phyloP scores from a whole-genome alignment of 768 basidiomycete species.

The Epithele typhae region DNA sequence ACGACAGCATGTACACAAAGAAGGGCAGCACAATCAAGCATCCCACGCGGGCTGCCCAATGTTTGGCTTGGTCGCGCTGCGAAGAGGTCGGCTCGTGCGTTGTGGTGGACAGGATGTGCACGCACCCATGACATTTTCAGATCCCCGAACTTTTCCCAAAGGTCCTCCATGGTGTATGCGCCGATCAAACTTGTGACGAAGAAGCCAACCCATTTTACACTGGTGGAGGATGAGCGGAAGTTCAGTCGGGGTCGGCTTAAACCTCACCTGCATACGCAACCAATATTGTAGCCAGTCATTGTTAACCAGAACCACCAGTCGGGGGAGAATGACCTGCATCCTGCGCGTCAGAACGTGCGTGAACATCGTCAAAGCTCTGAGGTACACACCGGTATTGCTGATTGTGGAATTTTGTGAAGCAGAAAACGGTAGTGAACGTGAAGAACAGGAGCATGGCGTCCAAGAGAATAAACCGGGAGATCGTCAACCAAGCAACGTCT shows the following conservation, averaged over 20 bases:
- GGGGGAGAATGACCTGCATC: conserved; percentile 75
- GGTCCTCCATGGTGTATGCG: conserved; percentile 93
- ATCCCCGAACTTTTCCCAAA: conserved; percentile 99
- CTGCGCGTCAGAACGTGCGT: conserved; percentile 12
- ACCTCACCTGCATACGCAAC: conserved; percentile 81
- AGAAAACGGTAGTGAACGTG: conserved; percentile 95
- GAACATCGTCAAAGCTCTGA: neutral
- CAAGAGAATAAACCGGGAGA: conserved; percentile 94
- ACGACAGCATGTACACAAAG: conserved; percentile 87
- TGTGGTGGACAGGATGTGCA: conserved; percentile 8
- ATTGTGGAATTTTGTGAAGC: conserved; percentile 94
- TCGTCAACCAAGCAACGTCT: conserved; percentile 97
- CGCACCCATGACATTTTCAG: conserved; percentile 84
- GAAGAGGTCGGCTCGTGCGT: neutral
- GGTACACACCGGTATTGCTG: conserved; percentile 82
- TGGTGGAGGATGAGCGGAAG: no score
- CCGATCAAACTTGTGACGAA: conserved; percentile 96
- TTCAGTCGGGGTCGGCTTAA: no score
- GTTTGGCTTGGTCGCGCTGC: conserved; percentile 81
- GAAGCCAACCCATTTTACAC: conserved; percentile 94
- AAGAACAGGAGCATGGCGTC: conserved; percentile 99
- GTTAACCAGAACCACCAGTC: conserved; percentile 98
- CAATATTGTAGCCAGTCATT: conserved; percentile 93
- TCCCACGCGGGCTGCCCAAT: conserved; percentile 83
- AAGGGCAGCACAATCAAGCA: conserved; percentile 90